Base-by-base conservation (phyloP, 164 flowering plant genomes). In the Vitis rotundifolia region DNA sequence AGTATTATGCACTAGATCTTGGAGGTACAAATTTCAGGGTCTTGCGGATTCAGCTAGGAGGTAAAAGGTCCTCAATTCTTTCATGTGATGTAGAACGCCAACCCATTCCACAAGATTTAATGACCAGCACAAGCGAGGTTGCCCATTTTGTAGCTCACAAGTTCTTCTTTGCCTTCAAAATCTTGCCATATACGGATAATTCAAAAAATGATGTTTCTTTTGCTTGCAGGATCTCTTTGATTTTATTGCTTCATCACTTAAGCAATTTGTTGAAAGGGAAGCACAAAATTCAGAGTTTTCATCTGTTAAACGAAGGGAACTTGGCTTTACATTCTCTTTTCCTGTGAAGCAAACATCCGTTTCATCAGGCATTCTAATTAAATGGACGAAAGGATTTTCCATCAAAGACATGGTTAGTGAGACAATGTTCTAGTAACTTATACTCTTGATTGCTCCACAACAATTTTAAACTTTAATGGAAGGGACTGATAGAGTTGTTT, bases 1-100 rank as follows among this genome's bases (percentile, higher is more conserved):
- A 77, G 49, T 93, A 77, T 77, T 91, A 91, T 85, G 93, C 94
- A 1, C 85, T 92, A 22, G 88, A 90, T 83, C 86, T 95, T 70
- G 99, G 97, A 58, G 96, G 96, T 31, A 93, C 97, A 14, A 81
- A 95, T 83, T 91, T 91, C 73, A 88, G 99, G 85, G 89, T 95
- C 19, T 76, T 95, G 77, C 83, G 94, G 75, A 87, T 91, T 76
- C 85, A 84, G 68, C 84, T 93, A 64, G 91, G 89, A 58, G 97
- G 89, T 71, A 69, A 74, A 75, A 82, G 80, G 52, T 87, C 90
- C 48, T 70, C 77, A 37, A 83, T 80, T 31, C 28, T 85, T 66
- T 75, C 70, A 47, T 80, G 71, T 52, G 84, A 90, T 68, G 85
- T 90, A 31, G 88, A 95, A 48, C 67, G 80, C 28, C 86, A 82